Conservation (phyloP, 2,329 filamentous ascomycete species). For the Trichoderma citrinoviride region DNA sequence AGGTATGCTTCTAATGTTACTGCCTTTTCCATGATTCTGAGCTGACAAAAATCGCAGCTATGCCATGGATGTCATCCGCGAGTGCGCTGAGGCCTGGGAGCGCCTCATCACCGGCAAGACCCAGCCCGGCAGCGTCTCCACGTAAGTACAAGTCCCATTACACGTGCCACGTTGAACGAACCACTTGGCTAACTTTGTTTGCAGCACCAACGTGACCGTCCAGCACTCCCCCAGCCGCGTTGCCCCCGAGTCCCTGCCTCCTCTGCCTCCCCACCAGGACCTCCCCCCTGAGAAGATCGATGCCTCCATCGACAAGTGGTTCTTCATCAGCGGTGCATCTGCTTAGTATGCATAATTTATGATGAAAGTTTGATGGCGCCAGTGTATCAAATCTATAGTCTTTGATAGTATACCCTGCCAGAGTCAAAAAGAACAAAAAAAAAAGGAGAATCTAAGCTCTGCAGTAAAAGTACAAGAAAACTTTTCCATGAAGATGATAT, state of each 20-base stretch:
- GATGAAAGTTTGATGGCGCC: background rate
- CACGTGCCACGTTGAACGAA: too few species aligned
- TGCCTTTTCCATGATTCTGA: background rate
- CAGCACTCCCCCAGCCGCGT: slow-evolving; percentile 70
- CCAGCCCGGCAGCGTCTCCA: slow-evolving; percentile 70
- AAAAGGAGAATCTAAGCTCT: background rate
- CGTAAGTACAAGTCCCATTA: slow-evolving; percentile 58
- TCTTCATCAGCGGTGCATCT: slow-evolving; percentile 98
- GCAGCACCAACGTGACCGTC: slow-evolving; percentile 77
- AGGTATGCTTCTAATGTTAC: slow-evolving; percentile 53
- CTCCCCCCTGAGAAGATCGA: slow-evolving; percentile 86
- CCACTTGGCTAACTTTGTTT: background rate
- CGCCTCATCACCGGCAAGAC: slow-evolving; percentile 91
- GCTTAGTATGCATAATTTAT: slow-evolving; percentile 50
- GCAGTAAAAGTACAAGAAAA: slow-evolving; percentile 31
- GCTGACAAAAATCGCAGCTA: slow-evolving; percentile 56
- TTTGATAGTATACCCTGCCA: slow-evolving; percentile 23
- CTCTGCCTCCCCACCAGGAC: slow-evolving; percentile 77
- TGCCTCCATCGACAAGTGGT: slow-evolving; percentile 99
- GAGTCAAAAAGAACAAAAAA: background rate
- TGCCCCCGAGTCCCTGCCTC: slow-evolving; percentile 66
- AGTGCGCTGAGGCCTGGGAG: slow-evolving; percentile 97
- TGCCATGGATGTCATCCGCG: slow-evolving; percentile 89
- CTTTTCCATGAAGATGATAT: slow-evolving; percentile 24
- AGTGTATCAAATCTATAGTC: slow-evolving; percentile 12